Evolutionary conservation across 2,329 filamentous ascomycete genomes (phyloP).

Genomic region (Sporothrix pseudoabietina): DNA sequence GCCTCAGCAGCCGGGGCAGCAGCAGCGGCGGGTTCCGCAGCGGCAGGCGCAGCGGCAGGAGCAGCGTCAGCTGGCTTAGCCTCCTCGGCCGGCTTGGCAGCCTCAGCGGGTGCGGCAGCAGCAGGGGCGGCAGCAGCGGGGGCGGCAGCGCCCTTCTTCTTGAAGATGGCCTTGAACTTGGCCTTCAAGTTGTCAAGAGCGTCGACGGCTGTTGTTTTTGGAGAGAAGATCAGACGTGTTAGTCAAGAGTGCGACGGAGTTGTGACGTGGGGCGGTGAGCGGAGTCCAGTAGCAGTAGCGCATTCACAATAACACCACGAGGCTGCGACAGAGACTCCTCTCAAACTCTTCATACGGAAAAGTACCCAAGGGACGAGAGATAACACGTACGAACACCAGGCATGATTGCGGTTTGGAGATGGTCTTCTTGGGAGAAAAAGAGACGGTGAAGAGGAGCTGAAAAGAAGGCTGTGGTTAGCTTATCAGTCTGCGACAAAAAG

Average conservation of each 20-base stretch:
- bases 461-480: conserved; percentile 3
- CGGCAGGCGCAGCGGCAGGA: conserved; percentile 36
- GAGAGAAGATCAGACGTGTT: background rate
- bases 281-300: background rate
- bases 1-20: conserved; percentile 27
- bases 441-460: background rate
- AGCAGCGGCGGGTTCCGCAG: conserved; percentile 35
- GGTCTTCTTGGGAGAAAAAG: background rate
- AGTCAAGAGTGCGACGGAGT: background rate
- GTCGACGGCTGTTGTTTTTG: conserved; percentile 46
- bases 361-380: no score
- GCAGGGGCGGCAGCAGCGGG: conserved; percentile 31
- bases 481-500: background rate
- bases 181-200: conserved; percentile 58
- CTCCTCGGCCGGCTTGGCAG: conserved; percentile 35
- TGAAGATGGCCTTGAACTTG: conserved; percentile 58
- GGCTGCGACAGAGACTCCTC: background rate
- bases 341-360: background rate
- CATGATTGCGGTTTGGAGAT: conserved; percentile 49
- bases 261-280: background rate
- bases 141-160: conserved; percentile 46
- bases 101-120: conserved; percentile 24
- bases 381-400: conserved; percentile 55
- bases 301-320: background rate
- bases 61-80: conserved; percentile 30